Conservation (phyloP, 1,284 basidiomycete genomes). For the Cryptococcus floricola region DNA sequence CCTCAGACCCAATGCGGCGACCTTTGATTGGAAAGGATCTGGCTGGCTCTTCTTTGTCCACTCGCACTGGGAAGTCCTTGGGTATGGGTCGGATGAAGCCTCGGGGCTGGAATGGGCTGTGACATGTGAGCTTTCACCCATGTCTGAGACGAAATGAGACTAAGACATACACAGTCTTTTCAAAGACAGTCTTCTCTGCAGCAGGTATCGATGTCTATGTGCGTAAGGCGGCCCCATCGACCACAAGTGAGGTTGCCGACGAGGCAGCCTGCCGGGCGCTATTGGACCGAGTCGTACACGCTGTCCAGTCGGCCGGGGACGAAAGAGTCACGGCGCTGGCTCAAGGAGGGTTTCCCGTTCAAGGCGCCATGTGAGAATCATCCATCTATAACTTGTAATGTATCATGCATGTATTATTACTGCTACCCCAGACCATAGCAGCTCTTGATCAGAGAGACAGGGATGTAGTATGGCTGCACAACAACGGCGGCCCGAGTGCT, state of each 20-base stretch:
- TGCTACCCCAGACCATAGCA: too few relatives aligned
- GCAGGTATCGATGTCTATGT: conserved; percentile 55
- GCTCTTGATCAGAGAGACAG: too few relatives aligned
- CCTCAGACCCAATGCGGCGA: conserved; percentile 38
- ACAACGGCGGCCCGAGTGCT: too few relatives aligned
- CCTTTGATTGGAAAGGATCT: conserved; percentile 55
- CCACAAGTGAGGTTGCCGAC: conserved; percentile 2
- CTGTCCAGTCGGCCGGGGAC: conserved; percentile 13
- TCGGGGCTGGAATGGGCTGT: conserved; percentile 51
- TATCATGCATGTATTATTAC: too few relatives aligned
- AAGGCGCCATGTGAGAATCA: conserved; percentile 5
- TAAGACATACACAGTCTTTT: conserved; percentile 45
- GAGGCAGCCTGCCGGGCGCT: conserved; percentile 11
- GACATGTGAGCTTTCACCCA: conserved; percentile 45
- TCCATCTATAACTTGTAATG: too few relatives aligned
- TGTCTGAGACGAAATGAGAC: too few relatives aligned
- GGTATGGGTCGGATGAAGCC: conserved; percentile 45
- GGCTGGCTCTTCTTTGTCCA: conserved; percentile 51
- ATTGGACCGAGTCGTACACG: conserved; percentile 19
- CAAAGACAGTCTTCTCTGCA: conserved; percentile 56
- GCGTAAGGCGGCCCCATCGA: conserved; percentile 20
- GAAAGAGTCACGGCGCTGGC: conserved; percentile 22
- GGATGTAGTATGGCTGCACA: too few relatives aligned
- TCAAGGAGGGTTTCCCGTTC: conserved; percentile 29
- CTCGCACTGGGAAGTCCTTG: conserved; percentile 56